Conservation (phyloP, 768 basidiomycete genomes). For the Asterophora parasitica region DNA sequence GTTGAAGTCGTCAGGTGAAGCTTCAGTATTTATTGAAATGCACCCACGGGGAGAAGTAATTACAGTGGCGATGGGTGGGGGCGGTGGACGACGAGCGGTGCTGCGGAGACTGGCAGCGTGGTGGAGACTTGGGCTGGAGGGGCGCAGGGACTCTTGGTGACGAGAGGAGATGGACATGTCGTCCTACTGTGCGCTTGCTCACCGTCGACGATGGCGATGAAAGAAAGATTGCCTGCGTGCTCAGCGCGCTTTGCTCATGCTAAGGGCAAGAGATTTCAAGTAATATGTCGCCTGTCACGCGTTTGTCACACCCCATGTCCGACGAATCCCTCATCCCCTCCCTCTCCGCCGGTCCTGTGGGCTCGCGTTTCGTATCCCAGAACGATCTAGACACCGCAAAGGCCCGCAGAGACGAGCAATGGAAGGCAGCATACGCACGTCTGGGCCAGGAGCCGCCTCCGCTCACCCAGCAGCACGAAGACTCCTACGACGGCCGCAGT, state of each 20-base stretch:
- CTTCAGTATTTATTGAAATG: constrained; percentile 1
- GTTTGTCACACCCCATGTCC: constrained; percentile 31
- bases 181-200: background rate
- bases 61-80: constrained; percentile 49
- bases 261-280: too few species aligned
- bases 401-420: constrained; percentile 71
- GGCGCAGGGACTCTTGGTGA: too few species aligned
- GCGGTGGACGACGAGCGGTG: constrained; percentile 24
- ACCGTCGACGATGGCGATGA: background rate
- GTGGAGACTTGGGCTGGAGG: constrained; percentile 32
- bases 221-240: background rate
- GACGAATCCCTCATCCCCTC: constrained; percentile 66
- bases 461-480: constrained; percentile 68
- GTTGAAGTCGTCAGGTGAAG: constrained; percentile 6
- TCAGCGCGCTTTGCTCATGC: too few species aligned
- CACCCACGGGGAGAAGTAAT: constrained; percentile 68
- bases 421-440: constrained; percentile 87
- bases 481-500: constrained; percentile 78
- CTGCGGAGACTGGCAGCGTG: constrained; percentile 29
- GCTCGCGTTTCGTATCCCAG: constrained; percentile 81
- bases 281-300: too few species aligned
- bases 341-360: constrained; percentile 65
- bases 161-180: constrained; percentile 30
- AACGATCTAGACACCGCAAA: constrained; percentile 72
- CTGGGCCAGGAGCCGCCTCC: constrained; percentile 83